Evolutionary conservation across 2,329 filamentous ascomycete genomes (phyloP), one percentile per base, ranked within the genome.

Genomic region (Diaporthe sp.): DNA sequence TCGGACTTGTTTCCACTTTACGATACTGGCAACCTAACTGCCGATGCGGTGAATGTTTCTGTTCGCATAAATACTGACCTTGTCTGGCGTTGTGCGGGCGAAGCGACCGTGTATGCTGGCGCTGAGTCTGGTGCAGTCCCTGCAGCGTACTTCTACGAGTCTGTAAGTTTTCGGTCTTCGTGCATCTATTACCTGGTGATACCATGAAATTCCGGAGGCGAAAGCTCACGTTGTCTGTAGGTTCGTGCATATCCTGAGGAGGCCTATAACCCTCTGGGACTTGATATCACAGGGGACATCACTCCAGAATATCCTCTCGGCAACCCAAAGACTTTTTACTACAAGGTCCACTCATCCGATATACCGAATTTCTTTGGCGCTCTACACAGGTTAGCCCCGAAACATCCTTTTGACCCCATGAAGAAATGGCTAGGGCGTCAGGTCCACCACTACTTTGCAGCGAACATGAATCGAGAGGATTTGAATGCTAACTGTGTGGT

Each of bases 181-280:
- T 19, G 12, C 44, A 49, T 51, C 5, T 9, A 51, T 51, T 37
- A 51, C 6, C 9, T 49, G 28, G 22, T 42, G n/a, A 44, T 39
- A 44, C 13, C 13, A 31, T 2, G n/a, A 7, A 37, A 17, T 12
- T 15, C 10, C 7, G 17, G 31, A 46, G 17, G 31, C 4, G 9
- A 37, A 51, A 25, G 22, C 62, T 51, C 28, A 68, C 22, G 28
- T n/a, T 39, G 4, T 53, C 22, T 4, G 22, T 19, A 68, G 46
- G 31, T 68, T 68, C 62, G 46, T 25, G 62, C 62, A 22, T 53
- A 68, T 39, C 62, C 62, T 53, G 62, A 68, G 62, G 6, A 68
- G n/a, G 62, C 62, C 1, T 51, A 53, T 15, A 53, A 53, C n/a
- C 62, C 46, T 7, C 62, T 53, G 19, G 62, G 46, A 25, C 62